Conservation (phyloP, 768 basidiomycete species). For the Guyanaporus albipodus region DNA sequence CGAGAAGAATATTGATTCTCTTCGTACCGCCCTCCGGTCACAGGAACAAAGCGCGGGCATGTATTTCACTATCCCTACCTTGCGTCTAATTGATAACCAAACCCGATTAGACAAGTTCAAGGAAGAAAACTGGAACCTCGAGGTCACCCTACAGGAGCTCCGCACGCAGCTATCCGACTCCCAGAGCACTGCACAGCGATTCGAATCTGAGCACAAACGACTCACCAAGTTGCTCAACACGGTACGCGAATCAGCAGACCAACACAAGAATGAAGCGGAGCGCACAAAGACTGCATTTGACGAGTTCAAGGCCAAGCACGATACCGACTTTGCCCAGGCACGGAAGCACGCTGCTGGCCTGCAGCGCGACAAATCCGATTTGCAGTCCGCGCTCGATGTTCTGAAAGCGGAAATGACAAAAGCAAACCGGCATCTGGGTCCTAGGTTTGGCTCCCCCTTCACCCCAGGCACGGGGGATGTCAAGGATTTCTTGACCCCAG, state of each 20-base stretch:
- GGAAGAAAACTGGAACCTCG: slow-evolving; percentile 99
- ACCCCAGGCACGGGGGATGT: slow-evolving; percentile 55
- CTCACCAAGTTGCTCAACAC: slow-evolving; percentile 69
- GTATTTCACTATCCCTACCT: slow-evolving; percentile 17
- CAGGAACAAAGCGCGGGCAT: slow-evolving; percentile 80
- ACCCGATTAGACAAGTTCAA: slow-evolving; percentile 76
- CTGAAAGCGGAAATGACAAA: slow-evolving; percentile 70
- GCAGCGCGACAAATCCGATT: slow-evolving; percentile 87
- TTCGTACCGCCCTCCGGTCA: slow-evolving; percentile 67
- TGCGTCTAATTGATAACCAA: neutral
- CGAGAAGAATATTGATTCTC: slow-evolving; percentile 70
- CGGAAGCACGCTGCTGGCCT: slow-evolving; percentile 84
- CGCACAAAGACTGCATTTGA: slow-evolving; percentile 58
- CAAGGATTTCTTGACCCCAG: slow-evolving; percentile 56
- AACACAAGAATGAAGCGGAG: slow-evolving; percentile 83
- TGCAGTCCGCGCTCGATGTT: slow-evolving; percentile 75
- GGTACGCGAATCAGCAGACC: slow-evolving; percentile 72
- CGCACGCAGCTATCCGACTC: slow-evolving; percentile 64
- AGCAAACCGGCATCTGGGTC: slow-evolving; percentile 52
- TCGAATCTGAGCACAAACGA: slow-evolving; percentile 81
- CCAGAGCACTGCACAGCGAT: slow-evolving; percentile 59
- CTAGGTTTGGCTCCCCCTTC: slow-evolving; percentile 66
- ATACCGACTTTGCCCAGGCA: slow-evolving; percentile 91
- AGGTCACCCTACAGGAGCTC: slow-evolving; percentile 87
- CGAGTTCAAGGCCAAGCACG: slow-evolving; percentile 85